Base-by-base conservation (phyloP, 2,329 filamentous ascomycete genomes). In the Fusarium sp. region DNA sequence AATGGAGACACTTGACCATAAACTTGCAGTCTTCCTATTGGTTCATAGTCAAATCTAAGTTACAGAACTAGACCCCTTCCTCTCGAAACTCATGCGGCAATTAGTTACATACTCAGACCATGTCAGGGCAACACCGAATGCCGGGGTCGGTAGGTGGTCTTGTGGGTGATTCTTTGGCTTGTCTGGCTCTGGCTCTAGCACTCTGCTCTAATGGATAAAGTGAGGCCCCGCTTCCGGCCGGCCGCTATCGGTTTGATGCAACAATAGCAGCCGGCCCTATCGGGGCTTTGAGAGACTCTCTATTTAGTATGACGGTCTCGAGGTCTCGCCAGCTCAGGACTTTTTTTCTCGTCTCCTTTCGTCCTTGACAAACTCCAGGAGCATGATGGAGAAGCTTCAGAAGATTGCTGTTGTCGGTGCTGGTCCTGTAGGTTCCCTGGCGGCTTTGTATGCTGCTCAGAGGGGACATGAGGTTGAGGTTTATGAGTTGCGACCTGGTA, bases 401-500 rank as follows among this genome's bases (percentile, higher is more conserved):
- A 96, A 93, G 79, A 88, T 91, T 55, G 86, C 97, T 20, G 86
- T 99, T 45, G 90, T 99, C 47, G 96, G 96, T 53, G 96, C 94
- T 54, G 96, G 96, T 3, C 96, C 96, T 0, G 96, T 99, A 9
- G 96, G 96, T 38, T 93, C 94, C 12, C 83, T 99, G 40, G 94
- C 96, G 23, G 96, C 94, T 42, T 82, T 99, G 7, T 99, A 98
- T 82, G 95, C 96, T 53, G 95, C 96, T 5, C 87, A 91, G 70
- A 86, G 95, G 77, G 96, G 94, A 42, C 89, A 97, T 77, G 83
- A 95, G 74, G 96, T 99, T 30, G 94, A 97, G 77, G 86, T 99
- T 48, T 99, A 98, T 78, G 96, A 99, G 80, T 82, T 99, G 70
- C 88, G 96, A 76, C 89, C 90, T 82, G 96, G 96, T 97, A 85